Evolutionary conservation across 371 early-diverging fungal species (phyloP).

Genomic region (Apophysomyces variabilis): DNA sequence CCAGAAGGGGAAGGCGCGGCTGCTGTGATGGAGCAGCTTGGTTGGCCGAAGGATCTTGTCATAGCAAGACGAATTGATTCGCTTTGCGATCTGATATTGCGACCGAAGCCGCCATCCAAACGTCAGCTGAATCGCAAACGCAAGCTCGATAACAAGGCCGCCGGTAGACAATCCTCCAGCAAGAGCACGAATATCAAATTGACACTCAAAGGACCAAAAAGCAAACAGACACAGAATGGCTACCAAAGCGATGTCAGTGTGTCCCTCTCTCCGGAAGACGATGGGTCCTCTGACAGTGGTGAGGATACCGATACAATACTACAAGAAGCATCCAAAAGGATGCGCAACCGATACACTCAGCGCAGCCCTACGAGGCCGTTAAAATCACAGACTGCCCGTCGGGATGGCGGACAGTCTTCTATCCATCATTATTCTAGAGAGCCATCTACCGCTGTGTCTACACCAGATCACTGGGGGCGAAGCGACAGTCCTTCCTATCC

Average conservation of each 20-base stretch:
- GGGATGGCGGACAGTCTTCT: background rate
- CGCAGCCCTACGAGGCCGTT: conserved; percentile 5
- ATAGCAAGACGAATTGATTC: conserved; percentile 64
- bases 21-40: conserved; percentile 49
- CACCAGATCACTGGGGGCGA: conserved; percentile 6
- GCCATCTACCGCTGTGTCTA: conserved; percentile 2
- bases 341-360: conserved; percentile 21
- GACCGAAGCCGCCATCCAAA: conserved; percentile 56
- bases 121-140: conserved; percentile 37
- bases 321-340: conserved; percentile 37
- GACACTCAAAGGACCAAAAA: conserved; percentile 39
- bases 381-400: conserved; percentile 8
- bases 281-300: conserved; percentile 34
- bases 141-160: conserved; percentile 18
- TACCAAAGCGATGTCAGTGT: conserved; percentile 1
- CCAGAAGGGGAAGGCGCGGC: conserved; percentile 23
- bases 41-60: conserved; percentile 67
- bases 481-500: conserved; percentile 8
- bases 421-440: conserved; percentile 1
- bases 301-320: conserved; percentile 56
- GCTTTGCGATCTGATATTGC: conserved; percentile 60
- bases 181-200: conserved; percentile 19
- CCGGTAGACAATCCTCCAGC: conserved; percentile 10
- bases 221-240: conserved; percentile 11
- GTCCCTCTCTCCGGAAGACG: conserved; percentile 2